A percentile compares a stretch with the other conserved stretches of the same genome.
These are phyloP conservation scores for Lactarius hatsudake DNA, from an alignment of 768 basidiomycete genomes.

Conservation along the genomic window DNA sequence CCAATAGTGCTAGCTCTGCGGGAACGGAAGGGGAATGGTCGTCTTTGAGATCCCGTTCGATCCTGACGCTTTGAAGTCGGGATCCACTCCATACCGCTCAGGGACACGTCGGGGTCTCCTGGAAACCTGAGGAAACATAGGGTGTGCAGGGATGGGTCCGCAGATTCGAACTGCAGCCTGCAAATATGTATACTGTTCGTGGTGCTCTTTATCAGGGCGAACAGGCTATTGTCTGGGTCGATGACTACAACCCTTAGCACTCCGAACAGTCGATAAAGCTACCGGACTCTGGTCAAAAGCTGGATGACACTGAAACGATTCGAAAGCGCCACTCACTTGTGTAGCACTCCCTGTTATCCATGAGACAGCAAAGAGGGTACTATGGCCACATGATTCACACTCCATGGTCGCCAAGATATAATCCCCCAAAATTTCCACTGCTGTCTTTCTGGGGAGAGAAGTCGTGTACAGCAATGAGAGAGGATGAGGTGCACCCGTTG, in stretches of 20 bases:
- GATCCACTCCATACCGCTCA: slow-evolving; percentile 7
- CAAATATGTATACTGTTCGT: too few relatives aligned
- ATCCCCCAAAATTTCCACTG: slow-evolving; percentile 13
- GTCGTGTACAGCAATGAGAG: slow-evolving; percentile 4
- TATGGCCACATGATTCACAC: too few relatives aligned
- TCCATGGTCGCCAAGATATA: neutral
- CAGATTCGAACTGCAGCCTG: slow-evolving; percentile 2
- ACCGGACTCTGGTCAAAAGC: neutral
- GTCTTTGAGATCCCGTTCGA: neutral
- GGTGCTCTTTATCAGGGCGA: slow-evolving; percentile 8
- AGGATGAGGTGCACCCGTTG: slow-evolving; percentile 10
- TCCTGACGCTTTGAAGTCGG: neutral
- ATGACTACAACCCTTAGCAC: slow-evolving; percentile 7
- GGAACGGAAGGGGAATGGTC: slow-evolving; percentile 16
- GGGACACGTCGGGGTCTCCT: neutral
- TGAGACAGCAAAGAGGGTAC: slow-evolving; percentile 8
- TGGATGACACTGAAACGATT: neutral
- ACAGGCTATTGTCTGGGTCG: slow-evolving; percentile 1
- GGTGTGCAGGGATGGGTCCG: neutral
- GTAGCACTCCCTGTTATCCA: slow-evolving; percentile 10
- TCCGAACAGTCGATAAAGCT: neutral
- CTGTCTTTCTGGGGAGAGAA: slow-evolving; percentile 6
- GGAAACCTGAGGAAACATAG: slow-evolving; percentile 13
- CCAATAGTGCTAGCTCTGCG: slow-evolving; percentile 12
- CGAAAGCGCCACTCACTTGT: neutral